Base-by-base conservation (phyloP, 2,329 filamentous ascomycete species). In the Phialophora expanda region DNA sequence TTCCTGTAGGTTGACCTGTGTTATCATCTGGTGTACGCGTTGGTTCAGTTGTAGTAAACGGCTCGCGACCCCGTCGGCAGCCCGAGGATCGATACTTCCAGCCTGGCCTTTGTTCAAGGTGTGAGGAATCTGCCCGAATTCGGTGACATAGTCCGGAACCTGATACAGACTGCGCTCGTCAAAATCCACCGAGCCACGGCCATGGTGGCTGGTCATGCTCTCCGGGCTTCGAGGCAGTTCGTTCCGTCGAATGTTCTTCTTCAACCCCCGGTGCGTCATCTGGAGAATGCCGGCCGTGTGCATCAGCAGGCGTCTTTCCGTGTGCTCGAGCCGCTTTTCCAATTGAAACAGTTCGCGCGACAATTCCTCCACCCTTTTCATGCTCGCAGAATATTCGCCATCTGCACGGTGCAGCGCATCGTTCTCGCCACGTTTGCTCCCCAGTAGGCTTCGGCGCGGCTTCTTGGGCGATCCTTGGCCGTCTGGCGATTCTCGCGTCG, bases 271-370 rank as follows among this genome's bases (percentile, higher is more conserved):
- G 78, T 98, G 93, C 8, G 93, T 96, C 77, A 96, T 86, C 75
- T 97, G 93, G 61, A 99, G 81, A 46, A 99, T 91, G 53, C 92
- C 94, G 14, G 95, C 93, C 0, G 94, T 98, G 76, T 99, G 95
- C 76, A 94, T 89, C 58, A 98, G 81, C 53, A 99, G 81, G 68
- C 88, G 87, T 72, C 86, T 86, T 73, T 96, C 91, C 8, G 91
- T 86, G 65, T 90, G 85, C 80, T 92, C 88, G 66, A 90, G 81
- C 70, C 90, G 83, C 76, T 90, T 91, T 78, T 97, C 92, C 63
- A 96, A 81, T 66, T 86, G 85, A 80, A 91, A 92, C 44, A 98
- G 81, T 73, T 97, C 92, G 48, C 88, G 83, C 3, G 93, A 89
- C 64, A 98, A 81, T 66, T 95, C 90, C 72, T 97, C 92, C 72